These are phyloP conservation scores for Trametes coccinea DNA, from an alignment of 768 basidiomycete species.

Conservation along the genomic window DNA sequence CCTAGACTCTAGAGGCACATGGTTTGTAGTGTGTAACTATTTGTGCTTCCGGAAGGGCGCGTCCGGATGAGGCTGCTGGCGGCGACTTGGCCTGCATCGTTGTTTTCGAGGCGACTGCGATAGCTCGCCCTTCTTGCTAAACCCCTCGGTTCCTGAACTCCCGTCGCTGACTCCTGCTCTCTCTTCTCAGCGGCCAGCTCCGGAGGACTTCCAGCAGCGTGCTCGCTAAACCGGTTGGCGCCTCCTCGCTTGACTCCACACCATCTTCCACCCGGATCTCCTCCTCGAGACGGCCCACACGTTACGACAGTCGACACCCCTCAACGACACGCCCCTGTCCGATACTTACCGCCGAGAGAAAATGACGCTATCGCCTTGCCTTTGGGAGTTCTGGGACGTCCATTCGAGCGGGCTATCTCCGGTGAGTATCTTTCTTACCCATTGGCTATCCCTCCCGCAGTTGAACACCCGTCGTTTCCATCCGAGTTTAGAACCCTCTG, in stretches of 20 bases:
- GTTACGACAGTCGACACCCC: not conserved
- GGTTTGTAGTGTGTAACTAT: conserved; percentile 14
- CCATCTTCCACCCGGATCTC: conserved; percentile 7
- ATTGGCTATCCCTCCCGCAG: not conserved
- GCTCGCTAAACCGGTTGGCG: conserved; percentile 6
- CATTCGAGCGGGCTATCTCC: conserved; percentile 5
- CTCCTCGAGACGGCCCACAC: conserved; percentile 1
- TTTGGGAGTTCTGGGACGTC: conserved; percentile 2
- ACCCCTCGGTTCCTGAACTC: conserved; percentile 2
- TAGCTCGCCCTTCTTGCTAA: conserved; percentile 8
- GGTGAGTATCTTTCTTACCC: conserved; percentile 1
- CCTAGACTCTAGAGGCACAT: conserved; percentile 6
- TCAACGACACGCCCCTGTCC: not conserved
- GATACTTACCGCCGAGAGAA: conserved; percentile 13
- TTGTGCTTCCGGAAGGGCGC: conserved; percentile 19
- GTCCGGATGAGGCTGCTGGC: not conserved
- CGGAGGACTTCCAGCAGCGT: not conserved
- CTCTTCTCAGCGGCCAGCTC: conserved; percentile 10
- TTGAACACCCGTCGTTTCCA: not conserved
- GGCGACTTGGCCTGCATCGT: conserved; percentile 9
- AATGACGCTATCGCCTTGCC: not conserved
- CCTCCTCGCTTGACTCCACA: conserved; percentile 9
- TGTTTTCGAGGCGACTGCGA: conserved; percentile 7
- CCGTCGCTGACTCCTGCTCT: not conserved
- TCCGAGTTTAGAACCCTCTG: not conserved